Conservation (phyloP, 352 stramenopile genomes). For the Peronospora farinosa region DNA sequence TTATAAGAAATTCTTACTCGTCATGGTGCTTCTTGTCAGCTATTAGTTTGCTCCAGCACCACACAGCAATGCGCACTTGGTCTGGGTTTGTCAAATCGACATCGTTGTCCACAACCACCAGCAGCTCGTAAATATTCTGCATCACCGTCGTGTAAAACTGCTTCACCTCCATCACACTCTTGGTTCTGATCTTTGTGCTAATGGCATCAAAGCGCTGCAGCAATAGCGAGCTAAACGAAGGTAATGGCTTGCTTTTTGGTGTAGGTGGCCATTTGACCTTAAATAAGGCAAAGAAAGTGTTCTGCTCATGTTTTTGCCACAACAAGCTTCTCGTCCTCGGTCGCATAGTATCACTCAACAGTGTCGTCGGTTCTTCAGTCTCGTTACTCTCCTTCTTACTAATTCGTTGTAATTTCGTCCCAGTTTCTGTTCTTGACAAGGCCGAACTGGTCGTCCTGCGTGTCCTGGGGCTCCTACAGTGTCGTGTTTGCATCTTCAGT, state of each 20-base stretch:
- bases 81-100: constrained; percentile 59
- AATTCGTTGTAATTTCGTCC: constrained; percentile 6
- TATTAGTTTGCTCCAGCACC: constrained; percentile 67
- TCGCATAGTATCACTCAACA: constrained; percentile 15
- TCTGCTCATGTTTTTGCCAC: constrained; percentile 58
- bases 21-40: constrained; percentile 33
- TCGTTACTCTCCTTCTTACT: constrained; percentile 8
- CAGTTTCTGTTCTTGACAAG: constrained; percentile 9
- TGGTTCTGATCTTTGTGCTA: constrained; percentile 53
- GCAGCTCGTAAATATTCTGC: constrained; percentile 37
- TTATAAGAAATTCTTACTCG: constrained; percentile 26
- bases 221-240: constrained; percentile 39
- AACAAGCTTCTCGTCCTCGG: constrained; percentile 21
- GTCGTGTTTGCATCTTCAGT: constrained; percentile 15
- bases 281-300: constrained; percentile 61
- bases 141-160: constrained; percentile 57
- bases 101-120: constrained; percentile 44
- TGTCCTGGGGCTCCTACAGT: constrained; percentile 15
- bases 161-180: constrained; percentile 53
- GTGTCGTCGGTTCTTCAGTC: constrained; percentile 7
- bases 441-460: constrained; percentile 13
- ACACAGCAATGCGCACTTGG: constrained; percentile 64
- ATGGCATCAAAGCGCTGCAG: constrained; percentile 55
- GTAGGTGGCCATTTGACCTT: constrained; percentile 55
- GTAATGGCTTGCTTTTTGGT: constrained; percentile 7